Evolutionary conservation across 2,329 filamentous ascomycete species (phyloP), one percentile per base, ranked within the genome.

Genomic region (Xylariaceae sp.): DNA sequence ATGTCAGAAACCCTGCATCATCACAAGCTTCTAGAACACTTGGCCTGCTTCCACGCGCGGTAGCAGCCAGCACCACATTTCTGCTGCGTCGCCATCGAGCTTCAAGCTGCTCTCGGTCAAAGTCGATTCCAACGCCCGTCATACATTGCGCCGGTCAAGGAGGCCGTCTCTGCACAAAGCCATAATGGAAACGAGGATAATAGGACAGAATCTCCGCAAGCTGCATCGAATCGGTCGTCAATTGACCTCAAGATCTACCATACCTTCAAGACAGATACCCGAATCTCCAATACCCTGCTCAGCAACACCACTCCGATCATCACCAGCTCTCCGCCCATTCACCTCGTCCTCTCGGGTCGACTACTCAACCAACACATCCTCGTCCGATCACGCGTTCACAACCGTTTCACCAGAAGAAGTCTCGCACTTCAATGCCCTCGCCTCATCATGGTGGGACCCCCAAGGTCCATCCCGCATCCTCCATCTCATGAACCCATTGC

Each of bases 401-500:
- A 90, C 89, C 48, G 89, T 99, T 70, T 95, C 95, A 62, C 81
- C 88, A 46, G 82, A 86, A 58, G 92, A 99, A 74, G 83, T 99
- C 57, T 88, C 87, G 15, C 94, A 99, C 75, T 99, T 99, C 80
- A 90, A 90, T 64, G 83, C 84, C 55, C 89, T 99, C 63, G 94
- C 94, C 57, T 89, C 88, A 58, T 86, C 86, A 62, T 99, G 94
- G 94, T 99, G 94, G 94, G 91, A 97, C 70, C 89, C 92, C 1
- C 85, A 96, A 65, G 94, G 94, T 45, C 86, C 92, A 6, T 96
- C 90, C 4, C 84, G 92, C 36, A 83, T 96, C 51, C 83, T 99
- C 2, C 94, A 99, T 70, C 85, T 96, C 58, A 97, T 99, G 92
- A 97, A 99, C 72, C 94, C 94, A 1, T 82, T 96, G 41, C 90